Evolutionary conservation across 441 rosid genomes (phyloP), one percentile per base, ranked within the genome.

Genomic region (Bruguiera hainesii): DNA sequence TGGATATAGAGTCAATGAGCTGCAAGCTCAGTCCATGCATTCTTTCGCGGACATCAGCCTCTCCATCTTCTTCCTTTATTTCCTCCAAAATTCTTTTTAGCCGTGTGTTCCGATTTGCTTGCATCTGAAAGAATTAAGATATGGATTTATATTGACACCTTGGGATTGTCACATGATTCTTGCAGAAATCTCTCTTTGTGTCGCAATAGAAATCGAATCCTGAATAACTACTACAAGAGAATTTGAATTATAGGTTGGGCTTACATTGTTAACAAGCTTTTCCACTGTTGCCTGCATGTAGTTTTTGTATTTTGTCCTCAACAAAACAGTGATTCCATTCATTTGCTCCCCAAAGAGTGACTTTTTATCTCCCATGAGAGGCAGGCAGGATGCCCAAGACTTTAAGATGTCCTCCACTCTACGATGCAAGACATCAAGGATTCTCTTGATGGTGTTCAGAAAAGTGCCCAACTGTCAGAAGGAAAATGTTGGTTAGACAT

Each of bases 251-350:
- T 21, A 21, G 16, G 35, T 4, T 57, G 20, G n/a, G 30, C 93
- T 84, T 86, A 90, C 99, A 67, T 95, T 89, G 82, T 63, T 84
- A 67, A 90, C 87, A 67, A 92, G 95, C 80, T 95, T 85, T 81
- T 90, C 95, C 66, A 95, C 97, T 2, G 79, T 83, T 20, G 96
- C 99, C 66, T 89, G 98, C 90, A 87, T 71, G 79, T 89, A 92
- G 72, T 83, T 95, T 78, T 91, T 95, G 83, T 89, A 92, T 77
- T 92, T 92, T 60, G 99, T 95, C 73, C 96, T 90, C 71, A 92
- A 79, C 69, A 92, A 76, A 66, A 95, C 99, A 0, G 95, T 89
- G 71, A 89, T 82, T 69, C 84, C 97, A 79, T 85, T 95, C 95
- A 90, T 90, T 78, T 90, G 96, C 72, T 95, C 98, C 19, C 98